phyloP scores from a whole-genome alignment of 441 rosid species.

The Omphalea diandra region DNA sequence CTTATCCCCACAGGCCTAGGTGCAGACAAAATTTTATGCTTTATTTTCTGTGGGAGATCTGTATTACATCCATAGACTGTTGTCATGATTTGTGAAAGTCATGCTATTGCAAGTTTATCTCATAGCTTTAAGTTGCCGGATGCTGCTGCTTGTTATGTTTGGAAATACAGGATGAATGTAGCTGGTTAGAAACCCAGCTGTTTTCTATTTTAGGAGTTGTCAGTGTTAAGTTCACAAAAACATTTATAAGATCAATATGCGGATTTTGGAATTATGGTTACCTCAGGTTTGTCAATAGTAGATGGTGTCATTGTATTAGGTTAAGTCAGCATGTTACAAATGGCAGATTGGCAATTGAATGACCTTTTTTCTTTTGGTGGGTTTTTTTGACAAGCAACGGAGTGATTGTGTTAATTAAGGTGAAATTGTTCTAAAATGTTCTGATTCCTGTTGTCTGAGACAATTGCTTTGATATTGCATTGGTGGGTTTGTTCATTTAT shows the following conservation, averaged over 20 bases:
- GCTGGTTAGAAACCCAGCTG: background rate
- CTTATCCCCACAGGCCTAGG: background rate
- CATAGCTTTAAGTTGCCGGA: background rate
- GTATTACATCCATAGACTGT: background rate
- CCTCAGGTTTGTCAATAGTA: too few species aligned
- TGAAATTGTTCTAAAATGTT: background rate
- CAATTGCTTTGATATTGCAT: background rate
- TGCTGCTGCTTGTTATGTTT: slow-evolving; percentile 1
- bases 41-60: background rate
- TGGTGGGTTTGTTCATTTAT: background rate
- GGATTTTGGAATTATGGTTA: background rate
- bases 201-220: background rate
- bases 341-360: background rate
- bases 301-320: background rate
- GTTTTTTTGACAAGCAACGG: too few species aligned
- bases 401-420: background rate
- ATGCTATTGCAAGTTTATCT: background rate
- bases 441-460: background rate
- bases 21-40: background rate
- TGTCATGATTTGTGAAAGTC: background rate
- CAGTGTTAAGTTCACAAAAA: background rate
- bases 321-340: background rate
- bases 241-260: background rate
- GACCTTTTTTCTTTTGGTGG: too few species aligned
- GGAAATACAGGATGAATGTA: background rate